phyloP scores from a whole-genome alignment of 306 rosid genomes.

The Begonia peltatifolia region DNA sequence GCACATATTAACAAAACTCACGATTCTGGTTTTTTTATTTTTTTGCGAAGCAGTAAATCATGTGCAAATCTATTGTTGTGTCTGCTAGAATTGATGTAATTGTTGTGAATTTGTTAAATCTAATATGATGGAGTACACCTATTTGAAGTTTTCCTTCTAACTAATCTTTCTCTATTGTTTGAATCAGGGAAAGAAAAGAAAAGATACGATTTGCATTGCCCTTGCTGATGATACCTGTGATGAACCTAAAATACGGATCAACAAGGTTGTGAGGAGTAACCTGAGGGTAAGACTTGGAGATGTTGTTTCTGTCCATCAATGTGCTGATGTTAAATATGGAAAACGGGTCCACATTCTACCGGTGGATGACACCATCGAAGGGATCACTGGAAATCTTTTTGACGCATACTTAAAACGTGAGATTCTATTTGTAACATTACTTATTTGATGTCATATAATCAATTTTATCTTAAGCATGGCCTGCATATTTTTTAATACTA shows the following conservation, averaged over 20 bases:
- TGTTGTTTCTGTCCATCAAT: constrained; percentile 18
- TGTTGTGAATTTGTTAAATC: too few species aligned
- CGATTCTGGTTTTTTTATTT: too few species aligned
- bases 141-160: not conserved
- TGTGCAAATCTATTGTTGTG: not conserved
- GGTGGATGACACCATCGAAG: constrained; percentile 20
- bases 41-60: not conserved
- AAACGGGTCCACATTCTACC: constrained; percentile 20
- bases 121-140: too few species aligned
- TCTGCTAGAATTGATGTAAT: too few species aligned
- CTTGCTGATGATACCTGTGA: constrained; percentile 12
- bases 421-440: constrained; percentile 2
- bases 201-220: constrained; percentile 17
- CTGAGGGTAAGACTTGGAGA: constrained; percentile 20
- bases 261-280: constrained; percentile 21
- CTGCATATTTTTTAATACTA: constrained; percentile 1
- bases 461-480: not conserved
- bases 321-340: constrained; percentile 17
- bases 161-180: not conserved
- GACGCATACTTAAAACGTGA: constrained; percentile 14
- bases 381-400: constrained; percentile 18
- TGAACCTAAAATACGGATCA: constrained; percentile 19
- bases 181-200: constrained; percentile 19
- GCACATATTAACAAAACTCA: too few species aligned
- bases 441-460: not conserved